These are phyloP conservation scores for Penicillium sp. DNA, from an alignment of 2,329 filamentous ascomycete species.

Conservation along the genomic window DNA sequence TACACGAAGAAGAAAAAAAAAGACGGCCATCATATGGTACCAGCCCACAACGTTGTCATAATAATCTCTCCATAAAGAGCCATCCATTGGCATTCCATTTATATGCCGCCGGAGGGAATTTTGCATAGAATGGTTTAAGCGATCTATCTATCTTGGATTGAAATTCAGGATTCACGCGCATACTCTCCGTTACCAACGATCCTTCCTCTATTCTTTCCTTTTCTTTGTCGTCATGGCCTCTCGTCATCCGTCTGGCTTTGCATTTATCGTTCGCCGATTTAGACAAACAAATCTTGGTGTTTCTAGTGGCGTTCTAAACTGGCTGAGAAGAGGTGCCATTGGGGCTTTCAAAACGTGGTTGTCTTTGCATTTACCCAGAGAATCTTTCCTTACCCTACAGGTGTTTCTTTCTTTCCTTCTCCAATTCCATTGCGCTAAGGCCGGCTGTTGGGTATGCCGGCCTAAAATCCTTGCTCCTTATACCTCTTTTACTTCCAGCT, in stretches of 20 bases:
- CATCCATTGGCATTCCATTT: constrained; percentile 18
- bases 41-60: constrained; percentile 20
- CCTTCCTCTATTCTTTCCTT: constrained; percentile 6
- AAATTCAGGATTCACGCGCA: constrained; percentile 9
- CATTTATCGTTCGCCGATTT: constrained; percentile 18
- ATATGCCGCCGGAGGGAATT: constrained; percentile 19
- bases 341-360: neutral
- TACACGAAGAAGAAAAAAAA: constrained; percentile 24
- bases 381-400: neutral
- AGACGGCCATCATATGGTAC: constrained; percentile 20
- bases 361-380: constrained; percentile 9
- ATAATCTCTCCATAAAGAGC: constrained; percentile 20
- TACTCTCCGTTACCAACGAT: constrained; percentile 1
- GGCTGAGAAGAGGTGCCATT: constrained; percentile 7
- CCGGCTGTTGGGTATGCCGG: neutral
- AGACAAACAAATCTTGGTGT: constrained; percentile 27
- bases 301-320: constrained; percentile 15
- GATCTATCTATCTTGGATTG: constrained; percentile 12
- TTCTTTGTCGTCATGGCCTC: constrained; percentile 14
- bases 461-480: neutral
- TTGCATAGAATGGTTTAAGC: constrained; percentile 31
- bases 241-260: constrained; percentile 14
- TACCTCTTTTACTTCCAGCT: neutral
- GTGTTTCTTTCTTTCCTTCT: constrained; percentile 11
- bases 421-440: neutral